Percentiles rank a stretch among this genome's conserved stretches.
phyloP scores from a whole-genome alignment of 768 basidiomycete species.

The Suillus brevipes region DNA sequence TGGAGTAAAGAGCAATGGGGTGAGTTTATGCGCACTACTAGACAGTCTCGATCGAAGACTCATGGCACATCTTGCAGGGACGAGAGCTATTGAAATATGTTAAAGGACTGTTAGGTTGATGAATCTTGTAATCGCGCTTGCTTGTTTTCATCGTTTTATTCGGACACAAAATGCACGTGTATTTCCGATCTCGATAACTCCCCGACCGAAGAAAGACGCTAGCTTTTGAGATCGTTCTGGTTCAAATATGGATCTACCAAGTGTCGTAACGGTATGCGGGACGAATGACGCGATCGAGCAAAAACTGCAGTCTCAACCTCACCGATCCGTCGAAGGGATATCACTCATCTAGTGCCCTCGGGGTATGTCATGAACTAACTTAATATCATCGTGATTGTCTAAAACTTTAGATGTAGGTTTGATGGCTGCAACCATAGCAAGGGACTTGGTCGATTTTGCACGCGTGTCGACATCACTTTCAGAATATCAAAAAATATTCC shows the following conservation, averaged over 20 bases:
- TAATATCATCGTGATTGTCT: background rate
- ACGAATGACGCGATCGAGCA: background rate
- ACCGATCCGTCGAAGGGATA: slow-evolving; percentile 37
- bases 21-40: slow-evolving; percentile 37
- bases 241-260: background rate
- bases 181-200: background rate
- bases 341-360: slow-evolving; percentile 35
- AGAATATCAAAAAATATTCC: no score
- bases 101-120: slow-evolving; percentile 60
- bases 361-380: background rate
- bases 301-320: background rate
- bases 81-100: slow-evolving; percentile 74
- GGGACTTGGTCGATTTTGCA: no score
- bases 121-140: background rate
- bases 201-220: no score
- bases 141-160: background rate
- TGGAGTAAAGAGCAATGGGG: slow-evolving; percentile 73
- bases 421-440: background rate
- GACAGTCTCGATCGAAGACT: slow-evolving; percentile 11
- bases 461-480: no score
- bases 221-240: background rate
- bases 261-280: background rate
- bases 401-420: background rate
- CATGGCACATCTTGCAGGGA: slow-evolving; percentile 45
- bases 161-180: background rate